phyloP scores from a whole-genome alignment of 495 filamentous ascomycete species.

The Hypoxylon fuscum region DNA sequence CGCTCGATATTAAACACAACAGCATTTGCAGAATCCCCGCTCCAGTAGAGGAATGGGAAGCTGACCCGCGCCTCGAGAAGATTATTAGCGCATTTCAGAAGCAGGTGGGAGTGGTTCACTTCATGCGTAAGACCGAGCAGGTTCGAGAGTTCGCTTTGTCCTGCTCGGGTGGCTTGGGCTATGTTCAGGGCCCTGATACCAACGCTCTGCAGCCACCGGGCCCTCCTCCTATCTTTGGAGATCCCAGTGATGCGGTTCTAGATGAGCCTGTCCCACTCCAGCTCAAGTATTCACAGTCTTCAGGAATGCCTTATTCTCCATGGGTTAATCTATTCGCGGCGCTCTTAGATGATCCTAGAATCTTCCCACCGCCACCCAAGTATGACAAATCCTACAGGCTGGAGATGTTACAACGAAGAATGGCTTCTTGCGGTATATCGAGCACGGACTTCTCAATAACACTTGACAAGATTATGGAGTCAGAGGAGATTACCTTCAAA shows the following conservation, averaged over 20 bases:
- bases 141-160: slow-evolving; percentile 63
- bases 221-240: slow-evolving; percentile 6
- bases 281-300: too few relatives aligned
- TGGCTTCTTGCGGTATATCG: slow-evolving; percentile 17
- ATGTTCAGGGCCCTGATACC: slow-evolving; percentile 51
- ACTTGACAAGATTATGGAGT: neutral
- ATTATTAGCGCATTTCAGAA: slow-evolving; percentile 64
- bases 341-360: too few relatives aligned
- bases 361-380: too few relatives aligned
- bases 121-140: slow-evolving; percentile 52
- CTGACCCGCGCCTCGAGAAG: slow-evolving; percentile 44
- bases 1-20: slow-evolving; percentile 53
- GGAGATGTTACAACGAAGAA: slow-evolving; percentile 29
- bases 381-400: slow-evolving; percentile 9
- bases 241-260: neutral
- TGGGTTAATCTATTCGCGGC: too few relatives aligned
- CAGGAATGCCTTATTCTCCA: too few relatives aligned
- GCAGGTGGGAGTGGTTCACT: slow-evolving; percentile 56
- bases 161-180: slow-evolving; percentile 65
- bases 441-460: neutral
- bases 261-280: too few relatives aligned
- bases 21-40: slow-evolving; percentile 59
- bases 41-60: too few relatives aligned
- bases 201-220: slow-evolving; percentile 14
- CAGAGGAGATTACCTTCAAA: neutral